Conservation (phyloP, 1,284 basidiomycete genomes). For the Leccinum pallidistipes region DNA sequence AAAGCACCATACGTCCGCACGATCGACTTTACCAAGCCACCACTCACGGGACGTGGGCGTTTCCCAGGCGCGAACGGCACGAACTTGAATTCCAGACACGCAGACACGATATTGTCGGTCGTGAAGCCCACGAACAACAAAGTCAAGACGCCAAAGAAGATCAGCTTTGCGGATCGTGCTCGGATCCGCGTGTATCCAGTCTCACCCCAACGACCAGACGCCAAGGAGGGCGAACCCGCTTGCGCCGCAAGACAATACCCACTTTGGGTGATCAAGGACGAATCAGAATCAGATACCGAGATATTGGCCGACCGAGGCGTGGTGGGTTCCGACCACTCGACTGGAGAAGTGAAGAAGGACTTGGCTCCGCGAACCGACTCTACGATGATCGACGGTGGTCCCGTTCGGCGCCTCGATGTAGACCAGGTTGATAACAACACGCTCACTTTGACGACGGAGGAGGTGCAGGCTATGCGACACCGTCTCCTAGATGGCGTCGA, state of each 20-base stretch:
- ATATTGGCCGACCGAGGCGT: background rate
- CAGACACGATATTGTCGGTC: slow-evolving; percentile 6
- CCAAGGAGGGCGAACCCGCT: background rate
- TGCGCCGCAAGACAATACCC: background rate
- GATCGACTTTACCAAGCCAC: slow-evolving; percentile 33
- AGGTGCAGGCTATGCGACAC: slow-evolving; percentile 20
- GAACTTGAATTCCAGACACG: slow-evolving; percentile 1
- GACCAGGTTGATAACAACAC: slow-evolving; percentile 4
- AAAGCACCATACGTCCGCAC: slow-evolving; percentile 13
- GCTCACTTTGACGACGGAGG: slow-evolving; percentile 22
- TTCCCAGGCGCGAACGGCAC: slow-evolving; percentile 1
- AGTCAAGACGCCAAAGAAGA: slow-evolving; percentile 30
- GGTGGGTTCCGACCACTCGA: background rate
- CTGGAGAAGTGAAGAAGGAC: slow-evolving; percentile 1
- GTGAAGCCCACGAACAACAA: slow-evolving; percentile 9
- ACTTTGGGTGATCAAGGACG: background rate
- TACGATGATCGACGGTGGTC: background rate
- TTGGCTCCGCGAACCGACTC: background rate
- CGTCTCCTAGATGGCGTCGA: slow-evolving; percentile 13
- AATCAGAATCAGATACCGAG: background rate
- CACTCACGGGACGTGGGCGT: slow-evolving; percentile 13
- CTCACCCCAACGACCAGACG: slow-evolving; percentile 17
- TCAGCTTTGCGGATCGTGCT: slow-evolving; percentile 31
- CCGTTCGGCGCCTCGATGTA: background rate
- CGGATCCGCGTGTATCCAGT: slow-evolving; percentile 23